phyloP scores from a whole-genome alignment of 331 rosid genomes.

The Dryas integrifolia region DNA sequence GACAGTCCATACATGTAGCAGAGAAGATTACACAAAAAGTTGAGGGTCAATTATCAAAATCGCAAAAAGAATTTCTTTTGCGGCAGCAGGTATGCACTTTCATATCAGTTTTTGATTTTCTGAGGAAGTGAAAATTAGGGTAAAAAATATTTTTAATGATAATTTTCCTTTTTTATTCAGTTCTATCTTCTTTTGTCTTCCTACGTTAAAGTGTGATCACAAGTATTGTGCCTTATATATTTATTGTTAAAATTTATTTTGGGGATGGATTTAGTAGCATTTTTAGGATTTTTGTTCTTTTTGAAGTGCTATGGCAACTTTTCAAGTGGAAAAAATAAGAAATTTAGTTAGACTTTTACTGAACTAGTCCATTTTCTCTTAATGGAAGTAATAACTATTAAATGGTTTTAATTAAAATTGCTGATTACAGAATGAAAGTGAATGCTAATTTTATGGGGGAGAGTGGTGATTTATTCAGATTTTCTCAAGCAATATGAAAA shows the following conservation, averaged over 20 bases:
- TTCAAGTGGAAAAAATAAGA: neutral
- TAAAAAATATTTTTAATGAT: neutral
- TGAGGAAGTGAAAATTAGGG: neutral
- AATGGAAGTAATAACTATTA: neutral
- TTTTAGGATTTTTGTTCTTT: neutral
- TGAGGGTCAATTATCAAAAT: slow-evolving; percentile 95
- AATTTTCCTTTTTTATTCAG: neutral
- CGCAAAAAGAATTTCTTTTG: slow-evolving; percentile 95
- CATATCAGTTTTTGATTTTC: slow-evolving; percentile 11
- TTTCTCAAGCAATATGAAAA: neutral
- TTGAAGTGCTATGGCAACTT: neutral
- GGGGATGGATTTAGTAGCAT: neutral
- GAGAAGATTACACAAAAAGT: slow-evolving; percentile 98
- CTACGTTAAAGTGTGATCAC: too few species aligned
- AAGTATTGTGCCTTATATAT: neutral
- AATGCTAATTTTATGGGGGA: neutral
- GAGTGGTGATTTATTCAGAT: neutral
- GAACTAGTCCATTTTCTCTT: neutral
- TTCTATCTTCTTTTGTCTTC: neutral
- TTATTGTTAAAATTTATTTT: neutral
- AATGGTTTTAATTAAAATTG: neutral
- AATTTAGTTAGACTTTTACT: neutral
- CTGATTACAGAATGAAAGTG: neutral
- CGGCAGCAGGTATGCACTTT: slow-evolving; percentile 85
- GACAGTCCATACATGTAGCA: slow-evolving; percentile 96